These are phyloP conservation scores for Gymnopilus junonius DNA, from an alignment of 768 basidiomycete species.

Conservation along the genomic window DNA sequence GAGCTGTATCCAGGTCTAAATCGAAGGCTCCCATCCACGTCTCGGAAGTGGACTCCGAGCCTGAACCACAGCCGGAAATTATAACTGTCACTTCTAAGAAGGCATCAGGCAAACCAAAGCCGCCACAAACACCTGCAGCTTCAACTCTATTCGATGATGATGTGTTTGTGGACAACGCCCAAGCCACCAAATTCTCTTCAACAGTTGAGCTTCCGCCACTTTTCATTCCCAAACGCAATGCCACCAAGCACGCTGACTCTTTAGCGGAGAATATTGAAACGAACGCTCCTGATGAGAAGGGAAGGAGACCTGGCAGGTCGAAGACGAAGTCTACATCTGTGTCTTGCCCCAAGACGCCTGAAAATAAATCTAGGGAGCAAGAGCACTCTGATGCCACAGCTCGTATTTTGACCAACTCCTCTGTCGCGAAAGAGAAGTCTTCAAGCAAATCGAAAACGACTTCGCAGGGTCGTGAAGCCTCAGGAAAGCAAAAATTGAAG, in stretches of 20 bases:
- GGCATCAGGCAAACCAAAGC: conserved; percentile 17
- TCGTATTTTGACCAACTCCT: not conserved
- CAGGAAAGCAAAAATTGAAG: conserved; percentile 27
- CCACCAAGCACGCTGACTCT: conserved; percentile 3
- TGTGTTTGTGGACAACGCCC: conserved; percentile 21
- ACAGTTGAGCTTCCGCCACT: conserved; percentile 20
- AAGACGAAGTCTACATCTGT: conserved; percentile 14
- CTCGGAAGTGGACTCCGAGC: conserved; percentile 17
- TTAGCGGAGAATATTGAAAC: not conserved
- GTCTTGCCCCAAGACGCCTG: not conserved
- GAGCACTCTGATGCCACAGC: conserved; percentile 1
- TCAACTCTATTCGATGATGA: conserved; percentile 25
- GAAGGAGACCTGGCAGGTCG: conserved; percentile 16
- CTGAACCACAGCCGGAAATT: conserved; percentile 11
- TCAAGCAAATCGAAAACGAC: conserved; percentile 6
- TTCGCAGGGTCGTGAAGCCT: not conserved
- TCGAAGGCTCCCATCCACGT: conserved; percentile 13
- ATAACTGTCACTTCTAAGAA: conserved; percentile 16
- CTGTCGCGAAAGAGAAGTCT: conserved; percentile 6
- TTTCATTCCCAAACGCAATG: conserved; percentile 27
- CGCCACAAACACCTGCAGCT: conserved; percentile 12
- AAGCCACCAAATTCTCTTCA: not conserved
- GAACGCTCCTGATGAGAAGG: conserved; percentile 5
- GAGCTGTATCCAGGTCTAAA: conserved; percentile 17
- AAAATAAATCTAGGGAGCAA: conserved; percentile 6